Percentiles rank a stretch among this genome's conserved stretches.
phyloP scores from a whole-genome alignment of 176 grass and related monocot genomes.

The Neostapfia colusana region DNA sequence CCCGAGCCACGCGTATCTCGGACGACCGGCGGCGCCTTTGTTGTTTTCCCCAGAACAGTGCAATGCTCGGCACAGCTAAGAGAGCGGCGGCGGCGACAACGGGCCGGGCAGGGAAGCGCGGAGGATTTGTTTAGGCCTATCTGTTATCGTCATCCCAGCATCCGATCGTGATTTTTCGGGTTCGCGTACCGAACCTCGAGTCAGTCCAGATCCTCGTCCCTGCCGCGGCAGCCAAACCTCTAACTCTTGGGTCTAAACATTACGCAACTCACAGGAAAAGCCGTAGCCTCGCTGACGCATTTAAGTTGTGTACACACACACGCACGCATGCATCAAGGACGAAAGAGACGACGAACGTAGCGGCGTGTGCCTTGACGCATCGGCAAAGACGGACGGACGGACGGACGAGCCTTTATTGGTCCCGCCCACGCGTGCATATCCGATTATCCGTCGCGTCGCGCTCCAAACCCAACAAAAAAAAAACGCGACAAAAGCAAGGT shows the following conservation, averaged over 20 bases:
- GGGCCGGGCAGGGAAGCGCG: background rate
- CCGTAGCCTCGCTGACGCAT: background rate
- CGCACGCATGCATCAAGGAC: background rate
- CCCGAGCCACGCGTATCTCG: background rate
- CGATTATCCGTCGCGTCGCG: background rate
- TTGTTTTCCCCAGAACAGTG: background rate
- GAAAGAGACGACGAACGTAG: background rate
- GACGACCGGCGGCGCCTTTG: background rate
- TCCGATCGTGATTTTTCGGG: background rate
- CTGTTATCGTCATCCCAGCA: background rate
- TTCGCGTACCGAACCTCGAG: constrained; percentile 28
- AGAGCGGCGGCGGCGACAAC: background rate
- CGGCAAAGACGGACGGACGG: background rate
- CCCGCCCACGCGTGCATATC: background rate
- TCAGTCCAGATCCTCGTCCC: background rate
- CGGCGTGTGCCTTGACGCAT: background rate
- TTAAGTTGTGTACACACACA: background rate
- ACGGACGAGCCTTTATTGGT: background rate
- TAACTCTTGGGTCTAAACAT: background rate
- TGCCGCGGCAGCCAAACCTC: background rate
- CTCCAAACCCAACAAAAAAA: background rate
- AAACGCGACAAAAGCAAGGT: background rate
- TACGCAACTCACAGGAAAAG: background rate
- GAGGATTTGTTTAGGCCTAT: background rate
- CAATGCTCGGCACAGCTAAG: background rate